Conservation (phyloP, 2,329 filamentous ascomycete species). For the Graphilbum ipis-grandicollis region DNA sequence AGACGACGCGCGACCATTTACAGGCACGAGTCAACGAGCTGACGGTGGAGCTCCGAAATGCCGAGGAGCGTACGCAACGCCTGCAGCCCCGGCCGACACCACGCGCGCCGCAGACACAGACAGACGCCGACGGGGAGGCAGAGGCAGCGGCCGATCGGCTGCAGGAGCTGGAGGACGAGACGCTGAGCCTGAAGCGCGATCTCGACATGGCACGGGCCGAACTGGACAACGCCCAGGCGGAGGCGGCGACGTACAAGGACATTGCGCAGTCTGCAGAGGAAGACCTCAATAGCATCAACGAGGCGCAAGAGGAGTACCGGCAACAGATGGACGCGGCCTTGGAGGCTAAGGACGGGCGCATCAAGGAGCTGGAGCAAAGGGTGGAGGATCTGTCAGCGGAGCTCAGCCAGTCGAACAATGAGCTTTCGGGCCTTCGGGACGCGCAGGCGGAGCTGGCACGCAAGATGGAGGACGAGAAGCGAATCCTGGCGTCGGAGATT, state of each 20-base stretch:
- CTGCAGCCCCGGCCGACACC: slow-evolving; percentile 65
- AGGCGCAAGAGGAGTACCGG: slow-evolving; percentile 73
- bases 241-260: slow-evolving; percentile 74
- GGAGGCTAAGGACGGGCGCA: slow-evolving; percentile 59
- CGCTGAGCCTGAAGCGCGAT: slow-evolving; percentile 74
- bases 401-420: slow-evolving; percentile 62
- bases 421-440: slow-evolving; percentile 64
- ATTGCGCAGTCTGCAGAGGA: slow-evolving; percentile 82
- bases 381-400: slow-evolving; percentile 72
- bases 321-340: slow-evolving; percentile 66
- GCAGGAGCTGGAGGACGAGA: slow-evolving; percentile 68
- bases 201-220: slow-evolving; percentile 67
- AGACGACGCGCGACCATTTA: slow-evolving; percentile 78
- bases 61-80: slow-evolving; percentile 71
- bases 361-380: slow-evolving; percentile 67
- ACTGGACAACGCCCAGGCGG: slow-evolving; percentile 61
- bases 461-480: slow-evolving; percentile 67
- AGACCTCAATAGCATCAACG: slow-evolving; percentile 60
- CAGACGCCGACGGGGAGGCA: slow-evolving; percentile 16
- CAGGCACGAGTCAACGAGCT: slow-evolving; percentile 81
- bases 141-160: slow-evolving; percentile 35
- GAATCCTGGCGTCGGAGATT: slow-evolving; percentile 61
- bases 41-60: slow-evolving; percentile 70
- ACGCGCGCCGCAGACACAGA: slow-evolving; percentile 24
- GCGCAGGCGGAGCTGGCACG: slow-evolving; percentile 58